These are phyloP conservation scores for Mariannaea sp. DNA, from an alignment of 2,329 filamentous ascomycete species.

Conservation along the genomic window DNA sequence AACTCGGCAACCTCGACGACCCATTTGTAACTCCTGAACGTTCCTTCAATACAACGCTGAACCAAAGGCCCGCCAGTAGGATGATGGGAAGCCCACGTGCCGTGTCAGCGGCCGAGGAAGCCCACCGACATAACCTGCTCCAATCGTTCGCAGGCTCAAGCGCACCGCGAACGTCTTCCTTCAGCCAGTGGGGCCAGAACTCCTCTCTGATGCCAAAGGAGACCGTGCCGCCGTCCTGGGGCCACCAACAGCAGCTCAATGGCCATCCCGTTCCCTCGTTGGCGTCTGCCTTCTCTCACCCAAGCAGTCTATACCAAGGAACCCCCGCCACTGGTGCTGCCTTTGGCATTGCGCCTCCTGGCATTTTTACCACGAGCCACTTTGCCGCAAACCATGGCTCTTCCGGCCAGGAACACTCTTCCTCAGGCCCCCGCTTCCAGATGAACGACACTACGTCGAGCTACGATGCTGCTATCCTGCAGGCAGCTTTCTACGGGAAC, in stretches of 20 bases:
- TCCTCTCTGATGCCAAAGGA: slow-evolving; percentile 26
- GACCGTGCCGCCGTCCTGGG: slow-evolving; percentile 28
- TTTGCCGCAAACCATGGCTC: slow-evolving; percentile 21
- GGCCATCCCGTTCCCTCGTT: slow-evolving; percentile 39
- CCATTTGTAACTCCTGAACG: slow-evolving; percentile 40
- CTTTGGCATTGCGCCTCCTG: slow-evolving; percentile 15
- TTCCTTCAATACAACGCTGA: slow-evolving; percentile 19
- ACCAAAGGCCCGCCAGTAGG: slow-evolving; percentile 18
- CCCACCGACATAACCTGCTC: slow-evolving; percentile 43
- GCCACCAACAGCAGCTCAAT: slow-evolving; percentile 17
- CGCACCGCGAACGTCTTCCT: slow-evolving; percentile 39
- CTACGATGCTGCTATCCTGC: slow-evolving; percentile 45
- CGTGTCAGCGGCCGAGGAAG: slow-evolving; percentile 34
- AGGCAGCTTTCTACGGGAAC: slow-evolving; percentile 41
- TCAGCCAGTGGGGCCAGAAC: slow-evolving; percentile 40
- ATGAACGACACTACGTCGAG: slow-evolving; percentile 42
- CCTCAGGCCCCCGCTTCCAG: slow-evolving; percentile 36
- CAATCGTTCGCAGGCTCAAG: slow-evolving; percentile 41
- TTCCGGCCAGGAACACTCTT: slow-evolving; percentile 25
- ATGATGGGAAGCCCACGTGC: slow-evolving; percentile 28
- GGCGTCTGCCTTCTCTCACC: slow-evolving; percentile 50
- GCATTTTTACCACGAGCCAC: slow-evolving; percentile 20
- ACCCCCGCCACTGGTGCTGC: slow-evolving; percentile 44
- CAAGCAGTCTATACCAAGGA: slow-evolving; percentile 56
- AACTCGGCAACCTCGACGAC: slow-evolving; percentile 35